phyloP scores from a whole-genome alignment of 768 basidiomycete species.

The Naganishia onofrii region DNA sequence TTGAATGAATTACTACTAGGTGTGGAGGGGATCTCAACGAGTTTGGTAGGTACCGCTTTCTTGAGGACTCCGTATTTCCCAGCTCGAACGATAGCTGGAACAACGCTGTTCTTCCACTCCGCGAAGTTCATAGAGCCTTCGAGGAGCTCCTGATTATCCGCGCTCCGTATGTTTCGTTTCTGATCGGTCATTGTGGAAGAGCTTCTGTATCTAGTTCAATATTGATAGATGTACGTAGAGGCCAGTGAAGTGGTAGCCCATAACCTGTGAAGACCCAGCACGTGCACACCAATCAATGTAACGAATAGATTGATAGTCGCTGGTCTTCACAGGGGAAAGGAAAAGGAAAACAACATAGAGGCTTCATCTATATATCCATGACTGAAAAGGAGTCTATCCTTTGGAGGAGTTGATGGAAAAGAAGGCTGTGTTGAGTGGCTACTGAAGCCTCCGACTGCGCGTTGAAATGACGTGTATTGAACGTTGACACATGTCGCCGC shows the following conservation, averaged over 20 bases:
- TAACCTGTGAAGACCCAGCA: background rate
- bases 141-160: background rate
- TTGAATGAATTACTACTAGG: too few species aligned
- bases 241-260: background rate
- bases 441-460: too few species aligned
- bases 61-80: background rate
- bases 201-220: background rate
- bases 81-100: background rate
- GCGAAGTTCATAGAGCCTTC: background rate
- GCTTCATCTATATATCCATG: too few species aligned
- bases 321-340: too few species aligned
- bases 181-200: background rate
- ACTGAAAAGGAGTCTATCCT: too few species aligned
- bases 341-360: too few species aligned
- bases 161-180: background rate
- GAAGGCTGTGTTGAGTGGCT: too few species aligned
- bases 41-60: background rate
- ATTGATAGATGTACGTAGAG: background rate
- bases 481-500: too few species aligned
- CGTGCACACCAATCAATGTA: too few species aligned
- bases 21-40: background rate
- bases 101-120: background rate
- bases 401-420: too few species aligned
- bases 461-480: too few species aligned
- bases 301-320: too few species aligned